These are phyloP conservation scores for Cymbidium sinense DNA, from an alignment of 106 monocot species.

Conservation along the genomic window DNA sequence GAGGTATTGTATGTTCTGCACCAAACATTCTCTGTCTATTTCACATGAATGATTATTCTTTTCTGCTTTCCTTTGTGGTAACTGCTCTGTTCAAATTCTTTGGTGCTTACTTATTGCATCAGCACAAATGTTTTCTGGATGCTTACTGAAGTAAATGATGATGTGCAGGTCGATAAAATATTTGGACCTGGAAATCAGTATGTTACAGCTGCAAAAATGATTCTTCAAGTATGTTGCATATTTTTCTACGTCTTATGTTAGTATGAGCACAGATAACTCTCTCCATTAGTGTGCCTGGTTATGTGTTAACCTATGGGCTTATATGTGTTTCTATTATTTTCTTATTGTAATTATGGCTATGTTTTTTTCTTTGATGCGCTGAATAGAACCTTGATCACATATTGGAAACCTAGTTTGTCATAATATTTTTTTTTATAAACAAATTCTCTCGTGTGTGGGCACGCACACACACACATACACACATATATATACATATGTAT, in stretches of 20 bases:
- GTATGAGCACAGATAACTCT: background rate
- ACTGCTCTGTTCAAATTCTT: background rate
- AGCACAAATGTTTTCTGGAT: background rate
- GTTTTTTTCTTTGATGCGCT: background rate
- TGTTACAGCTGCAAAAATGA: conserved; percentile 99
- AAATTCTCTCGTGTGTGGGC: too few species aligned
- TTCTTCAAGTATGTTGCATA: conserved; percentile 75
- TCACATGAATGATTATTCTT: background rate
- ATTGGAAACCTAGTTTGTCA: too few species aligned
- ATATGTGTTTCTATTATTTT: background rate
- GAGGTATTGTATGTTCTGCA: background rate
- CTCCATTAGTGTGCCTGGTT: background rate
- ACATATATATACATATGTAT: too few species aligned
- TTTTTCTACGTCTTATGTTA: conserved; percentile 2
- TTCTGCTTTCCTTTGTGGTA: background rate
- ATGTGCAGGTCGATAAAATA: conserved; percentile 85
- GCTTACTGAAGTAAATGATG: background rate
- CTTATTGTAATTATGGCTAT: background rate
- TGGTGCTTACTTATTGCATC: background rate
- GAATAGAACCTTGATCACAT: background rate
- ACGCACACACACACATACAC: too few species aligned
- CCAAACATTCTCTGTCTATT: background rate
- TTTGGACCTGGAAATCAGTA: conserved; percentile 98
- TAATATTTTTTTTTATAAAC: too few species aligned
- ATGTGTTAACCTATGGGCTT: background rate